phyloP scores from a whole-genome alignment of 495 filamentous ascomycete species.

The Aspergillus egyptiacus region DNA sequence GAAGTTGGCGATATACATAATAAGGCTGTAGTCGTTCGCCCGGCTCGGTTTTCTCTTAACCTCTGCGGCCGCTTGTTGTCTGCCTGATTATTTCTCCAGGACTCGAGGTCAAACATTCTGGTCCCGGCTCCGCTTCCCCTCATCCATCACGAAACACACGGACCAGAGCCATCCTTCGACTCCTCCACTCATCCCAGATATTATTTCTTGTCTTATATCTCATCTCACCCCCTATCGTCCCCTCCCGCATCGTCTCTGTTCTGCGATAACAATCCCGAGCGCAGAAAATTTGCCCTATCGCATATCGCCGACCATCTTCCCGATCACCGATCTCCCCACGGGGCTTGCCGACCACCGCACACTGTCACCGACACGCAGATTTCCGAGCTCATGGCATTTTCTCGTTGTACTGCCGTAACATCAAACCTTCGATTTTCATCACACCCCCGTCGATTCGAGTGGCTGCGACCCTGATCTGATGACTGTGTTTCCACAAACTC shows the following conservation, averaged over 20 bases:
- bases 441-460: neutral
- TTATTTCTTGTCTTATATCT: too few species aligned
- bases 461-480: slow-evolving; percentile 7
- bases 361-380: too few species aligned
- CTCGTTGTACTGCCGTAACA: neutral
- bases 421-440: neutral
- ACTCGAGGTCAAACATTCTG: neutral
- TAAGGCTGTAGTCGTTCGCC: too few species aligned
- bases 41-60: neutral
- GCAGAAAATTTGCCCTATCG: neutral
- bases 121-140: slow-evolving; percentile 4
- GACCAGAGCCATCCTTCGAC: slow-evolving; percentile 1
- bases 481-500: slow-evolving; percentile 29
- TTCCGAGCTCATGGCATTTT: slow-evolving; percentile 7
- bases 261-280: neutral
- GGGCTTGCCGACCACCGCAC: slow-evolving; percentile 4
- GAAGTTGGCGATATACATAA: too few species aligned
- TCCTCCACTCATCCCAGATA: neutral
- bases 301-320: neutral
- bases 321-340: slow-evolving; percentile 5
- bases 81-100: neutral
- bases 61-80: too few species aligned
- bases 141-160: slow-evolving; percentile 9
- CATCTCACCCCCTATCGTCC: neutral
- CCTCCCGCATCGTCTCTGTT: neutral